Evolutionary conservation across 768 basidiomycete species (phyloP), one percentile per base, ranked within the genome.

Genomic region (Gymnopilus dilepis): DNA sequence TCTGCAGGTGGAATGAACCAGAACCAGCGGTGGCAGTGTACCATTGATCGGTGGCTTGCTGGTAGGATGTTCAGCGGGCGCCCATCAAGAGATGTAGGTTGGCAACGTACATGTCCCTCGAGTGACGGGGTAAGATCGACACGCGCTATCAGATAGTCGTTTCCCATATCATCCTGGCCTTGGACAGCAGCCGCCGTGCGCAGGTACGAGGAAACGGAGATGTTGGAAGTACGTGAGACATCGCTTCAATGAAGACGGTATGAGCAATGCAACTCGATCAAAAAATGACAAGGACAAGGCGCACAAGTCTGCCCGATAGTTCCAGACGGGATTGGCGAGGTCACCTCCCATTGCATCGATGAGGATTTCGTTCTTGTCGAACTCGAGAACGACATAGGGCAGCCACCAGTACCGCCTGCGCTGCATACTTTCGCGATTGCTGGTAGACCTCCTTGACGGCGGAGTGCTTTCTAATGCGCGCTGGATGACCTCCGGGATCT

Each of bases 271-370:
- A 59, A 21, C n/a, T 56, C n/a, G 42, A 12, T 59, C 34, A 40
- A 54, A 31, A 22, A 19, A 15, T 28, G n/a, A 40, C 22, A 48
- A 59, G 55, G 37, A 85, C 93, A 71, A 50, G 28, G 47, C 47
- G 47, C 74, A 97, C 95, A 99, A 99, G 63, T 95, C 88, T 30
- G 97, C 93, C 38, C 91, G 86, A 71, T 96, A 98, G 78, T 96
- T 95, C 97, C 97, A 99, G 52, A 93, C 84, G 3, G 97, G 97
- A 67, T 83, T 88, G 12, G 85, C 70, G 52, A 99, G 84, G 74
- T 98, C 94, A n/a, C 97, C 97, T 8, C 93, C 95, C 70, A 98
- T 84, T 11, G 96, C 95, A 78, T 99, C 97, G 59, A 99, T 90
- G 66, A 99, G 79, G 68, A 99, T 89, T 75, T 99, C 96, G 76